These are phyloP conservation scores for Astraeus odoratus DNA, from an alignment of 768 basidiomycete genomes.

Conservation along the genomic window DNA sequence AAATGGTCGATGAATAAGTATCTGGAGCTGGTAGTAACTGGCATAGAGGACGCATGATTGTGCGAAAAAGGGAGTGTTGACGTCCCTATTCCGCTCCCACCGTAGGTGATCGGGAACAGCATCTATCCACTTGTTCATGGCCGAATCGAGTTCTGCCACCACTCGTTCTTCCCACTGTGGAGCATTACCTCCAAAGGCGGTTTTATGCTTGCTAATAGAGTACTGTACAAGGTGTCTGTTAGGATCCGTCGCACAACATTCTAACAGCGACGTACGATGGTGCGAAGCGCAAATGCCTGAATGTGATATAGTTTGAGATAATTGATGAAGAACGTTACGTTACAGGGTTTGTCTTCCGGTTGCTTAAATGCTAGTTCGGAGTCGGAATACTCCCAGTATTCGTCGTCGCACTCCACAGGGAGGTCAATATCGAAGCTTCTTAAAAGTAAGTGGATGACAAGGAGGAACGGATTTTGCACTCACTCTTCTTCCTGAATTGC, in stretches of 20 bases:
- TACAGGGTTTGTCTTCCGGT: constrained; percentile 51
- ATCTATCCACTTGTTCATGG: constrained; percentile 74
- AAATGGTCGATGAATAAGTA: constrained; percentile 74
- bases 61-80: constrained; percentile 31
- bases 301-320: constrained; percentile 57
- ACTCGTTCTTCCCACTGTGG: constrained; percentile 56
- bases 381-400: constrained; percentile 52
- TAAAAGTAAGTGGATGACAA: background rate
- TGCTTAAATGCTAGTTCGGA: constrained; percentile 50
- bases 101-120: constrained; percentile 46
- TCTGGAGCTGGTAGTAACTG: constrained; percentile 51
- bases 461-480: constrained; percentile 13
- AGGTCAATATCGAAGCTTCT: constrained; percentile 59
- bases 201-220: constrained; percentile 58
- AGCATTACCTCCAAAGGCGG: constrained; percentile 43
- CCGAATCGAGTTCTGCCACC: constrained; percentile 68
- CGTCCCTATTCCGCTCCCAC: constrained; percentile 39
- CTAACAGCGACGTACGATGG: constrained; percentile 45
- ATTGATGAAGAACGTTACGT: constrained; percentile 45
- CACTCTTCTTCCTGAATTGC: constrained; percentile 69
- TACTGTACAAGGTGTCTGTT: constrained; percentile 40
- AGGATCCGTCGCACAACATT: no score
- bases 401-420: constrained; percentile 63
- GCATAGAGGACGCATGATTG: constrained; percentile 48
- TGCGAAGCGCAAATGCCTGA: constrained; percentile 52